Evolutionary conservation across 345 rosid genomes (phyloP), one percentile per base, ranked within the genome.

Genomic region (Camelina sativa): DNA sequence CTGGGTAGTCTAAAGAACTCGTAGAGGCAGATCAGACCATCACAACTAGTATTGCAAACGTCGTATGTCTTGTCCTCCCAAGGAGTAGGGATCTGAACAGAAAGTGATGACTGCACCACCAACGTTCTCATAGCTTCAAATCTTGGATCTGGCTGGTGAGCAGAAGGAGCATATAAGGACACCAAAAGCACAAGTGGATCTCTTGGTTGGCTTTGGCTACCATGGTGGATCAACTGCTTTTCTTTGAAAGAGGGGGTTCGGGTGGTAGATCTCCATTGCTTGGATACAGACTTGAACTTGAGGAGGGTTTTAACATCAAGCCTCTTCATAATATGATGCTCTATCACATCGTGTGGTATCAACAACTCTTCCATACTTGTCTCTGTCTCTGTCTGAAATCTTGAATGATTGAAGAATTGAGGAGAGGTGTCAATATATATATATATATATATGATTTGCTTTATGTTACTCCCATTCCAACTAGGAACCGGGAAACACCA

Each of bases 1-100:
- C 48, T 66, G 13, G 71, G 35, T 16, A n/a, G 19, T 8, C 0
- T 13, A 34, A 5, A 51, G 41, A 6, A 1, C 11, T 51, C 0
- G 47, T 20, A 35, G 59, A 66, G 60, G 47, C 63, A 59, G 5
- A 59, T 35, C 8, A 34, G 63, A 34, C 44, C 44, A 6, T 58
- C 63, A 58, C 43, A 32, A 12, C 44, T 34, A 4, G 23, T 58
- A 9, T 10, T 34, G 23, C 63, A 58, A 16, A 58, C 63, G 1
- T 9, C 0, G 44, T 34, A 16, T 0, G 10, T 3, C 44, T n/a
- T 8, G 25, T 32, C 9, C 63, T 58, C 23, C 43, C 43, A 58
- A 58, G 63, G 46, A 41, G 46, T 41, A 41, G 46, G 46, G 46
- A 41, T 41, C 46, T 41, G 15, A 11, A 5, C 44, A 35, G 43